These are phyloP conservation scores for Vanderwaltozyma verrucispora DNA, from an alignment of 805 yeast genomes.

Conservation along the genomic window DNA sequence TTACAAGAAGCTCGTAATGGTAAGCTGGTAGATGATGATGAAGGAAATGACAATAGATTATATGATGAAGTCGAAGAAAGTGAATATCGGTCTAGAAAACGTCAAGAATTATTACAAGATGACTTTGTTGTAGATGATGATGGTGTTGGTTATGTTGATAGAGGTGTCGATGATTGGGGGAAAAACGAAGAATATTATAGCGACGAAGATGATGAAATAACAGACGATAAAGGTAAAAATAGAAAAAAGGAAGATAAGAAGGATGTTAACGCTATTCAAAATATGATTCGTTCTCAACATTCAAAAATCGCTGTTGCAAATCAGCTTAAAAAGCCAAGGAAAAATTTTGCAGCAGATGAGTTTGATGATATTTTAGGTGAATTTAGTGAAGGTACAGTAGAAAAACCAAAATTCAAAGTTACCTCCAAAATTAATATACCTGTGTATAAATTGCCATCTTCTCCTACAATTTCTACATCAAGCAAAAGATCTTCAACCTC, in stretches of 20 bases:
- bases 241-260: constrained; percentile 9
- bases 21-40: constrained; percentile 8
- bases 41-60: constrained; percentile 39
- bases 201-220: constrained; percentile 45
- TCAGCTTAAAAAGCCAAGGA: constrained; percentile 24
- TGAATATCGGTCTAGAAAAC: constrained; percentile 62
- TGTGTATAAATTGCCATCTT: constrained; percentile 5
- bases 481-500: background rate
- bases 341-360: constrained; percentile 39
- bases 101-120: constrained; percentile 73
- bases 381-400: constrained; percentile 16
- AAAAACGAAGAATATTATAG: constrained; percentile 41
- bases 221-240: no score
- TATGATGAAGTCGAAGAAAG: constrained; percentile 86
- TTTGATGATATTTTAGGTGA: constrained; percentile 65
- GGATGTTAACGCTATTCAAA: constrained; percentile 24
- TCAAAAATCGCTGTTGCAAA: constrained; percentile 33
- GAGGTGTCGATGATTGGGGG: constrained; percentile 70
- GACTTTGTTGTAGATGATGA: constrained; percentile 93
- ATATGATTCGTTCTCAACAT: constrained; percentile 41
- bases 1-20: constrained; percentile 46
- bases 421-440: background rate
- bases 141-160: constrained; percentile 89
- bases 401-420: constrained; percentile 4
- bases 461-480: constrained; percentile 2